Conservation (phyloP, 805 yeast species). For the Ogataea populi-albae region DNA sequence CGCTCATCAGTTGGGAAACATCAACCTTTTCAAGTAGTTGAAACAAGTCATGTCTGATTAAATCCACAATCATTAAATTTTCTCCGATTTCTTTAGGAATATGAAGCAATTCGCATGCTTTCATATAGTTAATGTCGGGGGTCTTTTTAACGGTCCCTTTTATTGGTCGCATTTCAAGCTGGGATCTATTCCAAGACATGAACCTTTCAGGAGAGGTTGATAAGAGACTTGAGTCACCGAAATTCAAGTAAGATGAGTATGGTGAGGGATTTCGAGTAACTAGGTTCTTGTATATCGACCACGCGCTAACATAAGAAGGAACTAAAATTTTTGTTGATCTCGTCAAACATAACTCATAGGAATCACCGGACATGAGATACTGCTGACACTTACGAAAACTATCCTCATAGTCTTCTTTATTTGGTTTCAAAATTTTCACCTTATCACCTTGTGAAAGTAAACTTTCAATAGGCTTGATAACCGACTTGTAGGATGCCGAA, state of each 20-base stretch:
- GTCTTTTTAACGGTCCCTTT: conserved; percentile 89
- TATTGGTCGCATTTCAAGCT: conserved; percentile 86
- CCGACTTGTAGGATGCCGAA: not conserved
- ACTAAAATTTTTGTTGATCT: conserved; percentile 62
- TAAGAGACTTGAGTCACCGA: conserved; percentile 60
- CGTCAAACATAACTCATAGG: conserved; percentile 91
- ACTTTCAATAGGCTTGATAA: conserved; percentile 7
- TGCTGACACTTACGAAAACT: conserved; percentile 66
- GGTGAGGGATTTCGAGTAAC: conserved; percentile 86
- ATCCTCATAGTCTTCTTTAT: conserved; percentile 47
- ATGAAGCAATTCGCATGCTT: conserved; percentile 62
- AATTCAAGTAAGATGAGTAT: conserved; percentile 75
- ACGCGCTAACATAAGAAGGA: conserved; percentile 50
- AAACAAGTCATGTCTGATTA: conserved; percentile 87
- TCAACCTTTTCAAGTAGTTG: conserved; percentile 61
- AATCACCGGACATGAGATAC: conserved; percentile 73
- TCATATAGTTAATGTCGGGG: conserved; percentile 47
- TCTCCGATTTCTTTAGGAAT: conserved; percentile 95
- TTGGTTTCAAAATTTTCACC: conserved; percentile 45
- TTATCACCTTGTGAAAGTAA: conserved; percentile 7
- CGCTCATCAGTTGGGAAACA: conserved; percentile 79
- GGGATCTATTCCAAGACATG: conserved; percentile 63
- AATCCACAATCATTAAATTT: conserved; percentile 93
- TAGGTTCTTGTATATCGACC: conserved; percentile 78
- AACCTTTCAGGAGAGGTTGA: conserved; percentile 96